Evolutionary conservation across 2,329 filamentous ascomycete genomes (phyloP).

Genomic region (Phoma herbarum): DNA sequence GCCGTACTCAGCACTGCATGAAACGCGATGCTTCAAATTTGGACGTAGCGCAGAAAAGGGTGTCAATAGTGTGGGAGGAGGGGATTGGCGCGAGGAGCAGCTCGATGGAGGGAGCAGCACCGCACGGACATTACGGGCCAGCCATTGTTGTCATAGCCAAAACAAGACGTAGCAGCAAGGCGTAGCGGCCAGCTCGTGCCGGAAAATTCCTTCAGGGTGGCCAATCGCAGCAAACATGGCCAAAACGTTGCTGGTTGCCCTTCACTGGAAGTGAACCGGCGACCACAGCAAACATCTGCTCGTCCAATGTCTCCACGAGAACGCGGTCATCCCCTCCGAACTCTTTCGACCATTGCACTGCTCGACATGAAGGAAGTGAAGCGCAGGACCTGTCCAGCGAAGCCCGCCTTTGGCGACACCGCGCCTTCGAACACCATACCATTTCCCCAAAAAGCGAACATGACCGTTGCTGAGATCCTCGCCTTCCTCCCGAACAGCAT

Average conservation of each 20-base stretch:
- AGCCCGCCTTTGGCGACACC: constrained; percentile 13
- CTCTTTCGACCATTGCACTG: background rate
- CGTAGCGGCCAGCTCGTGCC: constrained; percentile 10
- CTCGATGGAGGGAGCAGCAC: constrained; percentile 15
- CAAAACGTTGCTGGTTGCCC: background rate
- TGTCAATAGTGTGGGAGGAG: background rate
- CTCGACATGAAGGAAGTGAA: constrained; percentile 3
- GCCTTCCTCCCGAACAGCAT: constrained; percentile 36
- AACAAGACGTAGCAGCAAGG: constrained; percentile 12
- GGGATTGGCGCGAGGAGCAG: constrained; percentile 3
- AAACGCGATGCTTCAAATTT: constrained; percentile 4
- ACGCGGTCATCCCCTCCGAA: background rate
- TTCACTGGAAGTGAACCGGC: background rate
- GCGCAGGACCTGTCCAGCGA: constrained; percentile 2
- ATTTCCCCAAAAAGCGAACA: constrained; percentile 24
- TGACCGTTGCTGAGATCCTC: constrained; percentile 37
- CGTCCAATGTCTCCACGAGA: background rate
- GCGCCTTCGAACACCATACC: constrained; percentile 24
- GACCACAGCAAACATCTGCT: background rate
- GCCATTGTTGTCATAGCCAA: constrained; percentile 13
- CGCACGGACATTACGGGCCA: constrained; percentile 22
- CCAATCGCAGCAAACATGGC: background rate
- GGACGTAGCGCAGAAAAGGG: background rate
- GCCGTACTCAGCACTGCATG: background rate
- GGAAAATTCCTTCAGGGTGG: constrained; percentile 6